Conservation (phyloP, 2,329 filamentous ascomycete species). For the Fusarium heterosporum region DNA sequence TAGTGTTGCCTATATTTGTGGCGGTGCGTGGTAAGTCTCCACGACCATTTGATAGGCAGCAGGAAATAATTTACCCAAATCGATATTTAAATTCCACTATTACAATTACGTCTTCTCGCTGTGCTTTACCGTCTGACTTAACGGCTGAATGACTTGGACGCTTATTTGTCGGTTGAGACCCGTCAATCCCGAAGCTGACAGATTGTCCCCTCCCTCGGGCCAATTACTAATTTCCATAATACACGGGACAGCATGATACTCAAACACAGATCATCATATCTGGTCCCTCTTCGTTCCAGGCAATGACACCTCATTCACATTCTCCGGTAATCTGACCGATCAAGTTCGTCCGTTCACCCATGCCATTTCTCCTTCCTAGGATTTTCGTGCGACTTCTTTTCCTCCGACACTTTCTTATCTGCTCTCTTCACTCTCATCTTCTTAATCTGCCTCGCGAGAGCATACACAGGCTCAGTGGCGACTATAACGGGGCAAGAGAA, state of each 20-base stretch:
- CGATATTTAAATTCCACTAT: no score
- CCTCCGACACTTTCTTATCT: neutral
- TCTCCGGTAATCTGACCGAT: no score
- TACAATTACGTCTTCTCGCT: no score
- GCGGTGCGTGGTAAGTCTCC: neutral
- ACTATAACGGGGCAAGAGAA: neutral
- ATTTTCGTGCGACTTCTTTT: neutral
- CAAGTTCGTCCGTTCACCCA: neutral
- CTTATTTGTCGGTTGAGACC: no score
- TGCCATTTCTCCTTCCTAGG: neutral
- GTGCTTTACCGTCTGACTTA: no score
- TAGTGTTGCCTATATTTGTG: neutral
- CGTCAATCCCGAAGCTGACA: no score
- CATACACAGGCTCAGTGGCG: constrained; percentile 5
- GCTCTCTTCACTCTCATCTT: neutral
- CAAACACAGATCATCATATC: no score
- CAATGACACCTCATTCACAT: neutral
- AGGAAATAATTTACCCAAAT: no score
- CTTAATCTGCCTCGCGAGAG: constrained; percentile 1
- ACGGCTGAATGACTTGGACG: no score
- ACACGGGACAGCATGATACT: no score
- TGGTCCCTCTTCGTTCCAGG: neutral
- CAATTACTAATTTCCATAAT: no score
- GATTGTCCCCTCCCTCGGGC: no score
- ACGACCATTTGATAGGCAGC: neutral